Evolutionary conservation across 2,329 filamentous ascomycete genomes (phyloP).

Genomic region (Trematosphaeria pertusa): DNA sequence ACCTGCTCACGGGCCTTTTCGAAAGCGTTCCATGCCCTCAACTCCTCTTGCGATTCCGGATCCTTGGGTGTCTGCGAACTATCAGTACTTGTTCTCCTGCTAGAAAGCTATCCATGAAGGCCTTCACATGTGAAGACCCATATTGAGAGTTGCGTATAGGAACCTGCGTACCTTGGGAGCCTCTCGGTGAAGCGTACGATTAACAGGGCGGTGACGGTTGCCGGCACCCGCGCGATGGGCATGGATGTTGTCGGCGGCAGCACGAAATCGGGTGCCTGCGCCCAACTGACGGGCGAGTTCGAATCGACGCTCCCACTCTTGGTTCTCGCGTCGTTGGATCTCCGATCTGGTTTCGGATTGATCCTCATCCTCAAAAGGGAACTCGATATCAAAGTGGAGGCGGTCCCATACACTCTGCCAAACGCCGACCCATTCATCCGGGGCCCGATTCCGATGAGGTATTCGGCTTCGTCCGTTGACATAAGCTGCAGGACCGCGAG

Average conservation of each 20-base stretch:
- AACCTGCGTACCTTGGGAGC: too few relatives aligned
- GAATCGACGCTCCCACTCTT: slow-evolving; percentile 83
- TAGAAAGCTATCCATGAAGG: too few relatives aligned
- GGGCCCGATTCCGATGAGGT: slow-evolving; percentile 38
- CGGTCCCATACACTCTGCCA: slow-evolving; percentile 91
- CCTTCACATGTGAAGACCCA: too few relatives aligned
- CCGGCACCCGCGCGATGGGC: slow-evolving; percentile 28
- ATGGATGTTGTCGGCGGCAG: slow-evolving; percentile 68
- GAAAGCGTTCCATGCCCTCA: slow-evolving; percentile 87
- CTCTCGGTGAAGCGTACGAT: slow-evolving; percentile 40
- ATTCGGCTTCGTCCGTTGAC: slow-evolving; percentile 37
- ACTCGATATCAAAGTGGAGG: slow-evolving; percentile 79
- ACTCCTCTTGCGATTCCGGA: slow-evolving; percentile 79
- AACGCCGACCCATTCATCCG: slow-evolving; percentile 69
- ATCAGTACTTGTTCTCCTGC: too few relatives aligned
- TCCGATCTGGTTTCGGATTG: slow-evolving; percentile 64
- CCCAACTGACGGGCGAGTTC: slow-evolving; percentile 82
- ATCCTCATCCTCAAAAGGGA: slow-evolving; percentile 77
- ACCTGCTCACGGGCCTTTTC: slow-evolving; percentile 77
- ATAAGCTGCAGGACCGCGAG: slow-evolving; percentile 41
- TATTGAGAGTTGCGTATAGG: too few relatives aligned
- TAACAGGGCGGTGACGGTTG: slow-evolving; percentile 50
- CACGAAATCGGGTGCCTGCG: slow-evolving; percentile 73
- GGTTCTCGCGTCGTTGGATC: slow-evolving; percentile 63
- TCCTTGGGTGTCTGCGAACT: slow-evolving; percentile 62